Percentiles rank a stretch among this genome's conserved stretches.
Conservation (phyloP, 306 rosid species). For the Dalbergia oliveri region DNA sequence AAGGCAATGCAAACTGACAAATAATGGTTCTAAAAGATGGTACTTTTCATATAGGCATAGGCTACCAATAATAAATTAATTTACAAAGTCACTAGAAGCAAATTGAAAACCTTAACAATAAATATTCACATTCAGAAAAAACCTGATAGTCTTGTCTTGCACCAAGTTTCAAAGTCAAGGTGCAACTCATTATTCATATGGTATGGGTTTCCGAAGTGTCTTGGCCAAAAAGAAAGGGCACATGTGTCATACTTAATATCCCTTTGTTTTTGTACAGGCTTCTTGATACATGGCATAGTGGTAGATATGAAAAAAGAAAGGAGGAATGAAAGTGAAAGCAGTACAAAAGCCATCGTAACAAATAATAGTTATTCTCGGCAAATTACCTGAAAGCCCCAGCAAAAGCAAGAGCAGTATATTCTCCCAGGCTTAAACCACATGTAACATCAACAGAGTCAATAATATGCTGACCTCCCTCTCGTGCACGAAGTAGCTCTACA, state of each 20-base stretch:
- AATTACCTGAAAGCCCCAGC: conserved; percentile 92
- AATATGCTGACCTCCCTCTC: conserved; percentile 91
- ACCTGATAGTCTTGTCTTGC: conserved; percentile 4
- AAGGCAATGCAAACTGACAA: conserved; percentile 5
- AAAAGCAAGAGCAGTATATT: conserved; percentile 95
- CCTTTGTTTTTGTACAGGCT: conserved; percentile 6
- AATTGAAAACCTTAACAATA: conserved; percentile 6
- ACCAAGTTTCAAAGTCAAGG: conserved; percentile 18
- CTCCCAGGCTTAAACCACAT: conserved; percentile 97
- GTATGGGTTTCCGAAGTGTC: not conserved
- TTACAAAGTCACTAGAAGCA: conserved; percentile 31
- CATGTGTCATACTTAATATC: not conserved
- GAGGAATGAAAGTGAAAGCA: conserved; percentile 23
- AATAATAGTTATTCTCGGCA: conserved; percentile 7
- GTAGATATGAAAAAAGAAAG: not conserved
- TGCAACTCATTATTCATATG: not conserved
- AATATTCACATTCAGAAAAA: conserved; percentile 19
- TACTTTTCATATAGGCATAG: not conserved
- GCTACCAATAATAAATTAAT: not conserved
- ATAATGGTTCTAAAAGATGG: not conserved
- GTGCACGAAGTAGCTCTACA: conserved; percentile 85
- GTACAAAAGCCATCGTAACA: conserved; percentile 19
- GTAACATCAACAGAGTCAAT: conserved; percentile 95
- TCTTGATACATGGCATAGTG: not conserved
- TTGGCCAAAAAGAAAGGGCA: conserved; percentile 24